Evolutionary conservation across 2,329 filamentous ascomycete genomes (phyloP), one percentile per base, ranked within the genome.

Genomic region (Aureobasidium pullulans): DNA sequence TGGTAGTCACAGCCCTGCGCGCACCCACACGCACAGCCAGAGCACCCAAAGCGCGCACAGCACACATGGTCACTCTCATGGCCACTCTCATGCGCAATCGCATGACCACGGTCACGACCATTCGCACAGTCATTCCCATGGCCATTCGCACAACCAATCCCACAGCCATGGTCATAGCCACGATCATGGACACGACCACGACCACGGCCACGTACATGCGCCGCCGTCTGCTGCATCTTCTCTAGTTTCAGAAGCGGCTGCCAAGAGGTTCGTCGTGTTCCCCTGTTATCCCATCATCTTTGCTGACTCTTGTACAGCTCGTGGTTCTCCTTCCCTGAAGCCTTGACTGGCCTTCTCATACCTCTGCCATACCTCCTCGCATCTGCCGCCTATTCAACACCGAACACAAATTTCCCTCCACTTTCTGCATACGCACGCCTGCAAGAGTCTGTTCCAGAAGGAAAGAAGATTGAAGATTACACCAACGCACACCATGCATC

Each of bases 341-440:
- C 77, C 5, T 62, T 81, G 59, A 79, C 78, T 5, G 79, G 78
- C 28, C 64, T 81, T 57, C 69, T 83, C 32, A 70, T 81, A 29
- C 77, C 77, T 7, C 69, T 80, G 29, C 78, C 78, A 6, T 80
- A 74, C 60, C 64, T 80, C 57, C 69, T 80, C 54, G 76, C 76
- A 6, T 76, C 77, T 6, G 67, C 77, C 15, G 76, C 76, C 58
- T 78, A 76, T 62, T 74, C 74, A 7, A 64, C 64, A n/a, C 60
- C 61, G 9, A 61, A 60, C 28, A 62, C 66, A 32, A 61, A 64
- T 32, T 62, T 67, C n/a, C 65, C 65, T 36, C 67, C 68, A 10
- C 64, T 71, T 2, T 69, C 69, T 1, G 66, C 68, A 13, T 69
- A 70, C 50, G 64, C 66, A 32, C 62, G 61, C 23, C 50, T 70